Percentiles rank a stretch among this genome's conserved stretches.
These are phyloP conservation scores for Pezicula neosporulosa DNA, from an alignment of 2,329 filamentous ascomycete genomes.

Conservation along the genomic window DNA sequence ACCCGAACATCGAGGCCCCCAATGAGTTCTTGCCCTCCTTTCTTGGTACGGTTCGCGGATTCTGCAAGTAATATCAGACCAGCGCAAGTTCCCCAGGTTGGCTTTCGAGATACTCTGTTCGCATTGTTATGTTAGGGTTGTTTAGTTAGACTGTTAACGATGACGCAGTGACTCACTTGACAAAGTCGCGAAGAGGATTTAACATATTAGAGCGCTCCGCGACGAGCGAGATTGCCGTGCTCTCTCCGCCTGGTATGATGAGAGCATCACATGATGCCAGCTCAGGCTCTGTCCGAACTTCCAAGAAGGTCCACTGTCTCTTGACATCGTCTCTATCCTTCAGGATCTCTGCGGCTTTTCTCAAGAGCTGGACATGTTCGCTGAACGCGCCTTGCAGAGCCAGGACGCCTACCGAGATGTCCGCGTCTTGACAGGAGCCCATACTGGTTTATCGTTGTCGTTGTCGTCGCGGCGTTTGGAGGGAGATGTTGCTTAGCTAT, in stretches of 20 bases:
- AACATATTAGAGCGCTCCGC: constrained; percentile 78
- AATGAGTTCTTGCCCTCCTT: constrained; percentile 88
- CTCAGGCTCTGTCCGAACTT: constrained; percentile 75
- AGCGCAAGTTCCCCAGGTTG: constrained; percentile 94
- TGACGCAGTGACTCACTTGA: constrained; percentile 63
- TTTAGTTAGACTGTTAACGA: not conserved
- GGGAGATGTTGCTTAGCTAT: too few species aligned
- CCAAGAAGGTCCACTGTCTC: constrained; percentile 50
- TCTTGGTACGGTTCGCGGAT: constrained; percentile 82
- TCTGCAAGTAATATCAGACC: constrained; percentile 89
- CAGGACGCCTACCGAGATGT: constrained; percentile 55
- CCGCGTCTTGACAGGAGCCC: constrained; percentile 20
- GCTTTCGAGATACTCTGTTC: constrained; percentile 66
- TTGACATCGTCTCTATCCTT: constrained; percentile 12
- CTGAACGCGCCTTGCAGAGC: constrained; percentile 90
- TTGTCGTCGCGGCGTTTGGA: too few species aligned
- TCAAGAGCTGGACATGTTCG: constrained; percentile 79
- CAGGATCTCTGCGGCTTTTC: constrained; percentile 58
- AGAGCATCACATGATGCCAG: constrained; percentile 75
- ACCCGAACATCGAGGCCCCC: constrained; percentile 89
- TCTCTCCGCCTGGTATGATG: constrained; percentile 91
- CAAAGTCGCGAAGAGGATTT: constrained; percentile 82
- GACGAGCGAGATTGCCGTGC: constrained; percentile 87
- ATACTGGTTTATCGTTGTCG: constrained; percentile 4
- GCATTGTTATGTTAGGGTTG: constrained; percentile 6